Evolutionary conservation across 768 basidiomycete genomes (phyloP), one percentile per base, ranked within the genome.

Genomic region (Pholiota microspora): DNA sequence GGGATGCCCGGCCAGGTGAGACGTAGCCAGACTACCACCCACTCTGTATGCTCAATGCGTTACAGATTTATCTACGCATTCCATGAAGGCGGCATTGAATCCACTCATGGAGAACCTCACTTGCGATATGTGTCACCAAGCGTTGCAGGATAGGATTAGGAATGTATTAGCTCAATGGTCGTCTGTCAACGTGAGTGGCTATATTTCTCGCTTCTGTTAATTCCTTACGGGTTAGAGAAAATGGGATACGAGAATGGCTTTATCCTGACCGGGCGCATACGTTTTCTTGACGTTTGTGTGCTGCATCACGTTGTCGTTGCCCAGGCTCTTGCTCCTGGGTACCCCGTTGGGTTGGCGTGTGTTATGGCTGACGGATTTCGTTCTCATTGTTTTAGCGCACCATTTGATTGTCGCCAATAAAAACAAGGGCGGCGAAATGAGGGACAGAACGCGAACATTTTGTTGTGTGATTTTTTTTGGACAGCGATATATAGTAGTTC

Each of bases 161-260:
- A 69, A 71, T 18, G 72, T 83, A 25, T 61, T 81, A 18, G 60
- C 73, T 13, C 74, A 81, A 59, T 84, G 83, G 83, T 76, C 79
- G 3, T 69, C 73, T 2, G 80, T 84, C 31, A 84, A 83, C 71
- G 82, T 82, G 58, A 28, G 60, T 52, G 51, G 48, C 16, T 31
- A 28, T 25, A 24, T 50, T 27, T 48, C 35, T 53, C 29, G 25
- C 35, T 21, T 28, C 8, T 4, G 18, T 31, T 51, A 32, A 21
- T 46, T 51, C 56, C 59, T 60, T 54, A 60, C 55, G 55, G 55
- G 27, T 55, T 45, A 42, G 53, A 45, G 57, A 34, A 49, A 34
- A 21, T 23, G 28, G 15, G 40, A 18, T 10, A 21, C 40, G 40
- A 21, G 40, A 21, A 10, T 42, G 40, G 38, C 8, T 7, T 21